phyloP scores from a whole-genome alignment of 2,329 filamentous ascomycete species.

The Ceratocystis cubensis region DNA sequence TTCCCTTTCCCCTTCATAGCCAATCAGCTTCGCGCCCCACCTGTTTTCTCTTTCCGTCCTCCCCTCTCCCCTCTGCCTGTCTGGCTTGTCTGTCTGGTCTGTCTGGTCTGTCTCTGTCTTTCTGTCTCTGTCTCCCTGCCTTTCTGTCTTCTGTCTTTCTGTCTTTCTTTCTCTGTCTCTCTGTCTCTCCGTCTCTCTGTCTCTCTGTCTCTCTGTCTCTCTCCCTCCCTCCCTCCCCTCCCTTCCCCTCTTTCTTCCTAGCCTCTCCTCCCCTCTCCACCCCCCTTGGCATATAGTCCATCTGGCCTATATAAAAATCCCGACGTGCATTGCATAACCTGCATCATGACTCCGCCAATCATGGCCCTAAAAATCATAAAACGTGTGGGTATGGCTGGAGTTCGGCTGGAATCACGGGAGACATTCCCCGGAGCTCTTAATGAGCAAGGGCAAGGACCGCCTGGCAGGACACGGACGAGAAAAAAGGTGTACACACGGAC shows the following conservation, averaged over 20 bases:
- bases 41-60: not conserved
- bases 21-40: not conserved
- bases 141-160: no score
- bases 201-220: no score
- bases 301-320: not conserved
- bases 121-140: no score
- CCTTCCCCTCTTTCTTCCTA: not conserved
- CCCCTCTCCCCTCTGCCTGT: no score
- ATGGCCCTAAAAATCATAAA: not conserved
- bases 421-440: not conserved
- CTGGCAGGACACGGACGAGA: not conserved
- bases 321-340: not conserved
- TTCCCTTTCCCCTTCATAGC: no score
- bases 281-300: not conserved
- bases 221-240: not conserved
- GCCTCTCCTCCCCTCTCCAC: not conserved
- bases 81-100: no score
- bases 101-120: no score
- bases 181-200: no score
- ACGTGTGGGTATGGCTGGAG: conserved; percentile 2
- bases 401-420: not conserved
- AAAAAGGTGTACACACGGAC: not conserved
- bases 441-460: not conserved
- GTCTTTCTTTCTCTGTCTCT: no score
- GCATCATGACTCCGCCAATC: conserved; percentile 5